Percentiles rank a stretch among this genome's conserved stretches.
These are phyloP conservation scores for Phaeosphaeriaceae sp. DNA, from an alignment of 2,329 filamentous ascomycete species.

Conservation along the genomic window DNA sequence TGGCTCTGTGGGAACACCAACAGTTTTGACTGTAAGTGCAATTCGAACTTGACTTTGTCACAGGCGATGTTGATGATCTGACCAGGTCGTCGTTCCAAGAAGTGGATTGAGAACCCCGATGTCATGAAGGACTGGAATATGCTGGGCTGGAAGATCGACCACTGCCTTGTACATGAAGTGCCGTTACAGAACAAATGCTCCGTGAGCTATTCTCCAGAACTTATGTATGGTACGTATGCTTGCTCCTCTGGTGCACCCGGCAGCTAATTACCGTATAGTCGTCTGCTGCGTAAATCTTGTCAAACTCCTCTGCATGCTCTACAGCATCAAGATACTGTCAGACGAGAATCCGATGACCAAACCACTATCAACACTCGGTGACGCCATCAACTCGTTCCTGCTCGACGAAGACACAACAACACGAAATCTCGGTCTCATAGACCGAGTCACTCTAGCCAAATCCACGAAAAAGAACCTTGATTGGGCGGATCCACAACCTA, in stretches of 20 bases:
- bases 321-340: not conserved
- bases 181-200: conserved; percentile 1
- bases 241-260: no score
- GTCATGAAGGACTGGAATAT: conserved; percentile 1
- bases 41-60: no score
- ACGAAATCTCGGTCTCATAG: not conserved
- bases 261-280: no score
- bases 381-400: not conserved
- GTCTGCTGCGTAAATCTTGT: not conserved
- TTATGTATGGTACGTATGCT: not conserved
- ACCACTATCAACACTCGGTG: not conserved
- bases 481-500: not conserved
- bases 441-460: no score
- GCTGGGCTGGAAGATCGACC: conserved; percentile 1
- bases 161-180: not conserved
- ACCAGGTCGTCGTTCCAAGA: not conserved
- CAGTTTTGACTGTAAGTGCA: conserved; percentile 1
- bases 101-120: not conserved
- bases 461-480: no score
- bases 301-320: not conserved
- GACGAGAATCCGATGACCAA: not conserved
- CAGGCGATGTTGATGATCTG: not conserved
- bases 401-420: not conserved
- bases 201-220: not conserved
- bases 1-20: conserved; percentile 1